Percentiles rank a stretch among this genome's conserved stretches.
These are phyloP conservation scores for Hygrophoropsis aurantiaca DNA, from an alignment of 768 basidiomycete genomes.

Conservation along the genomic window DNA sequence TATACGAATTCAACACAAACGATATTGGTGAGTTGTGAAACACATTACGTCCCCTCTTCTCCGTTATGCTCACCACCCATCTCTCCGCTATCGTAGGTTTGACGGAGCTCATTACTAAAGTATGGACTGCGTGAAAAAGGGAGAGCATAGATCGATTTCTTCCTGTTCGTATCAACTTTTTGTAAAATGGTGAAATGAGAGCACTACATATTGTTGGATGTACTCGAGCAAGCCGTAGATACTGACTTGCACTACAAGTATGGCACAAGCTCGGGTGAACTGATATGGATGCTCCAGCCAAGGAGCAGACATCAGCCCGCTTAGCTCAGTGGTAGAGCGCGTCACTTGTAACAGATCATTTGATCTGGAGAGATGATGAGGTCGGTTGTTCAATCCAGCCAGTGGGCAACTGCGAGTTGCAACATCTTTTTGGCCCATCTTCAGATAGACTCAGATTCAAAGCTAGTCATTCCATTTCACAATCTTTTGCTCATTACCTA, in stretches of 20 bases:
- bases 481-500: too few species aligned
- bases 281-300: too few species aligned
- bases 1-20: conserved; percentile 98
- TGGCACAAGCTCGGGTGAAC: too few species aligned
- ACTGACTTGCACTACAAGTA: too few species aligned
- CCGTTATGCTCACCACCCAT: neutral
- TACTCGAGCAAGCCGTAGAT: too few species aligned
- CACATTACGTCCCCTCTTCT: neutral
- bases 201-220: neutral
- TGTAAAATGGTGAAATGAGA: neutral
- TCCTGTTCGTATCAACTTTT: neutral
- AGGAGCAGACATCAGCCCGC: conserved; percentile 20
- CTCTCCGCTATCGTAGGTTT: conserved; percentile 52
- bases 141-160: neutral
- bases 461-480: too few species aligned
- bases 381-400: conserved; percentile 48
- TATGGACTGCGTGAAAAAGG: conserved; percentile 70
- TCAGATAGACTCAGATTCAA: too few species aligned
- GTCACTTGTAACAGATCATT: conserved; percentile 32
- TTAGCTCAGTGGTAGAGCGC: conserved; percentile 49
- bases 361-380: conserved; percentile 30
- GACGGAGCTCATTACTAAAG: conserved; percentile 79
- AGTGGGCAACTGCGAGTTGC: conserved; percentile 28
- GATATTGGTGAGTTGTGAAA: conserved; percentile 86
- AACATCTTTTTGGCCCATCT: too few species aligned